phyloP scores from a whole-genome alignment of 2,329 filamentous ascomycete species.

The Hypocrella siamensis region DNA sequence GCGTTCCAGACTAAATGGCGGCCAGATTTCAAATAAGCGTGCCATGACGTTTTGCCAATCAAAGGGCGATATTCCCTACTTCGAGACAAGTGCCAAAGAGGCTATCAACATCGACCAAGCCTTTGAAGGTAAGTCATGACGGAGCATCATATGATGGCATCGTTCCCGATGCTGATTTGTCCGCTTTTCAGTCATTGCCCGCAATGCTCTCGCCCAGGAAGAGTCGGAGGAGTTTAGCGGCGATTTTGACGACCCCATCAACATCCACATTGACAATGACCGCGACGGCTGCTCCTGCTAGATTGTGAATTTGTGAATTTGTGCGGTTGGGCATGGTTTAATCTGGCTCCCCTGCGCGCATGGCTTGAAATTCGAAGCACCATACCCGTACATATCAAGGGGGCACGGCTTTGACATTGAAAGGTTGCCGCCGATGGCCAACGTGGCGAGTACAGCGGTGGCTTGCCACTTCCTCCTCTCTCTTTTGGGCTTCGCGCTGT shows the following conservation, averaged over 20 bases:
- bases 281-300: conserved; percentile 88
- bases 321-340: no score
- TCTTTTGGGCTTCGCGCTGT: no score
- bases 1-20: no score
- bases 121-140: conserved; percentile 40
- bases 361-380: no score
- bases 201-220: conserved; percentile 89
- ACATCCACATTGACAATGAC: conserved; percentile 91
- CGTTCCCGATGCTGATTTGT: neutral
- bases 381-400: no score
- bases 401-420: no score
- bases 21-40: conserved; percentile 86
- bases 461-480: no score
- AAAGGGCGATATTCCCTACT: conserved; percentile 95
- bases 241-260: conserved; percentile 95
- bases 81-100: conserved; percentile 98
- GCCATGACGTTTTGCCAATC: conserved; percentile 96
- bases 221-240: conserved; percentile 96
- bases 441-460: no score
- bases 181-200: conserved; percentile 63
- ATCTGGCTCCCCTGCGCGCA: no score
- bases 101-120: conserved; percentile 90
- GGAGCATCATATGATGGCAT: neutral
- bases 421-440: no score
- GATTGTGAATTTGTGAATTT: neutral